phyloP scores from a whole-genome alignment of 768 basidiomycete species.

The Suillus hirtellus region DNA sequence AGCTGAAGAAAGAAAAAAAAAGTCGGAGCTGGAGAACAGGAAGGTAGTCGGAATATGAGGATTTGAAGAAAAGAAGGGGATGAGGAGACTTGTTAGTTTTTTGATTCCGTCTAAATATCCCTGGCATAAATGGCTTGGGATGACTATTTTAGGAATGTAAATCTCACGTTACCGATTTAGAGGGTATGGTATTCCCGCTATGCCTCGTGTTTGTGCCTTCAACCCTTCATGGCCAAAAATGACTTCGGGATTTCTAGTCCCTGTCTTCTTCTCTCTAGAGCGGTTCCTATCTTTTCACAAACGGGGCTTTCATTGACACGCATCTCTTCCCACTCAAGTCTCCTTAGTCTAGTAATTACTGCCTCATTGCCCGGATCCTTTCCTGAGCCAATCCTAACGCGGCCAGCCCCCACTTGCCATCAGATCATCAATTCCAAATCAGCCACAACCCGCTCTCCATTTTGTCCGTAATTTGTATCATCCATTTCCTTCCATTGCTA shows the following conservation, averaged over 20 bases:
- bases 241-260: conserved; percentile 32
- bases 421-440: conserved; percentile 9
- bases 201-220: conserved; percentile 32
- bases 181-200: conserved; percentile 22
- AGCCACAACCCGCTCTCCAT: conserved; percentile 9
- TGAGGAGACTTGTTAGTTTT: conserved; percentile 21
- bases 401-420: conserved; percentile 12
- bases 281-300: conserved; percentile 16
- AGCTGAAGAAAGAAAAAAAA: conserved; percentile 31
- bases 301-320: conserved; percentile 28
- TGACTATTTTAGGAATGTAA: conserved; percentile 11
- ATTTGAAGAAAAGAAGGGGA: conserved; percentile 21
- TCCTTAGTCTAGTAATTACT: conserved; percentile 9
- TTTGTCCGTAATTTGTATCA: conserved; percentile 8
- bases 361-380: conserved; percentile 15
- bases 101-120: conserved; percentile 37
- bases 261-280: conserved; percentile 24
- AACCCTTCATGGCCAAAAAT: conserved; percentile 11
- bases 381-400: conserved; percentile 15
- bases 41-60: conserved; percentile 32
- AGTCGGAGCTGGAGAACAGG: conserved; percentile 42
- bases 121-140: conserved; percentile 9
- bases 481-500: conserved; percentile 9
- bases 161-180: conserved; percentile 16
- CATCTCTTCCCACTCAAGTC: conserved; percentile 24